Evolutionary conservation across 345 rosid species (phyloP), one percentile per base, ranked within the genome.

Genomic region (Rhizophora mangle): DNA sequence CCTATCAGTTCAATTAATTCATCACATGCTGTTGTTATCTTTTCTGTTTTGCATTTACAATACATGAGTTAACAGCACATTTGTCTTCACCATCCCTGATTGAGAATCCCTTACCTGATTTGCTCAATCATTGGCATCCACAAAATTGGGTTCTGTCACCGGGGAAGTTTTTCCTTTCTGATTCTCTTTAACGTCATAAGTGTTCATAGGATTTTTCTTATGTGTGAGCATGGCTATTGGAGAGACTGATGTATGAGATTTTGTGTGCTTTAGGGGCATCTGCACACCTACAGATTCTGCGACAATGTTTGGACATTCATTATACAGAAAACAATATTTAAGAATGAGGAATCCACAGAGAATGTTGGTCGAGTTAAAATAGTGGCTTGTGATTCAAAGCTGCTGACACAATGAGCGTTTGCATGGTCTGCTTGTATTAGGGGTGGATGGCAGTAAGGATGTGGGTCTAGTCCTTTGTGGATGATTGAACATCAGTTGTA

Each of bases 271-370:
- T 89, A 92, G 99, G 99, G 99, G 43, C 99, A 96, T 82, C 83
- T 96, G 71, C 99, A 95, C 84, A 95, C 97, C 16, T 95, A 95
- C 81, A 88, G 99, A 81, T 95, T 92, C 86, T 92, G 99, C 72
- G 99, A 96, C 94, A 90, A 90, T 36, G 97, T 96, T 19, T 96
- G 99, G 99, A 96, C 99, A 57, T 96, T 96, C 85, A 92, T 96
- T 78, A 79, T 96, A 72, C 97, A 88, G 74, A 72, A 83, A 58
- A 97, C 93, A 0, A 0, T 30, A 70, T 92, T 96, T 78, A 92
- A 92, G 85, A 75, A 37, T 26, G 97, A 96, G 8, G 99, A 90
- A 0, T 27, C 74, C 21, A 83, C 26, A 62, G 97, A 96, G 86
- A 64, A 4, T 60, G 96, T 96, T 6, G 78, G 90, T 54, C 86